A percentile compares a stretch with the other conserved stretches of the same genome.
phyloP scores from a whole-genome alignment of 1,139 yeast genomes.

The Lodderomyces parapsilosis region DNA sequence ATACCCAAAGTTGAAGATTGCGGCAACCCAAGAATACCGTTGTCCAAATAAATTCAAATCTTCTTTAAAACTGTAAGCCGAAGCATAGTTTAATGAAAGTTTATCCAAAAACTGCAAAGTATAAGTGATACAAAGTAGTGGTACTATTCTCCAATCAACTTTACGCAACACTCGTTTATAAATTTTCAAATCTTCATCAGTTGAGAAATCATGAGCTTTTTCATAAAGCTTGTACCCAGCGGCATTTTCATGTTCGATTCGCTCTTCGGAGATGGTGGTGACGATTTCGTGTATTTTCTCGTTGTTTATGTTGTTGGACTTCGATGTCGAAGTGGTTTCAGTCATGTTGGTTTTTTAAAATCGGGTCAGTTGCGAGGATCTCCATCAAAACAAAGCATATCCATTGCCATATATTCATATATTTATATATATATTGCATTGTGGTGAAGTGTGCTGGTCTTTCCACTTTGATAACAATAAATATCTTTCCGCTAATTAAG shows the following conservation, averaged over 20 bases:
- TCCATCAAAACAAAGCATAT: neutral
- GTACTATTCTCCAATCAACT: constrained; percentile 42
- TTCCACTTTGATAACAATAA: neutral
- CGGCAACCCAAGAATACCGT: constrained; percentile 50
- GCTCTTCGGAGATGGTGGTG: neutral
- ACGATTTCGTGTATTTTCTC: constrained; percentile 1
- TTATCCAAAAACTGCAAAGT: constrained; percentile 51
- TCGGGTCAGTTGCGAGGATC: too few relatives aligned
- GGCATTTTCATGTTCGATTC: constrained; percentile 11
- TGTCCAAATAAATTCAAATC: constrained; percentile 24
- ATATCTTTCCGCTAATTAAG: neutral
- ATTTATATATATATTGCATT: neutral
- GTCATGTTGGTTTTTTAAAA: neutral
- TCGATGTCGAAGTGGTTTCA: neutral
- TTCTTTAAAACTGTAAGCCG: constrained; percentile 22
- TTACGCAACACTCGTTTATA: constrained; percentile 29
- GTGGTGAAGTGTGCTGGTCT: neutral
- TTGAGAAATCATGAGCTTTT: constrained; percentile 26
- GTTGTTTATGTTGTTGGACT: neutral
- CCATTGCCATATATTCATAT: neutral
- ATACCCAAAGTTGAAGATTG: constrained; percentile 57
- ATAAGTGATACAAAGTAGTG: constrained; percentile 47
- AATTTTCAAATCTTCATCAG: constrained; percentile 24
- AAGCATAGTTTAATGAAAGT: constrained; percentile 40
- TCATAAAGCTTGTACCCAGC: constrained; percentile 31